These are phyloP conservation scores for Pseudoneurospora amorphoporcata DNA, from an alignment of 495 filamentous ascomycete species.

Conservation along the genomic window DNA sequence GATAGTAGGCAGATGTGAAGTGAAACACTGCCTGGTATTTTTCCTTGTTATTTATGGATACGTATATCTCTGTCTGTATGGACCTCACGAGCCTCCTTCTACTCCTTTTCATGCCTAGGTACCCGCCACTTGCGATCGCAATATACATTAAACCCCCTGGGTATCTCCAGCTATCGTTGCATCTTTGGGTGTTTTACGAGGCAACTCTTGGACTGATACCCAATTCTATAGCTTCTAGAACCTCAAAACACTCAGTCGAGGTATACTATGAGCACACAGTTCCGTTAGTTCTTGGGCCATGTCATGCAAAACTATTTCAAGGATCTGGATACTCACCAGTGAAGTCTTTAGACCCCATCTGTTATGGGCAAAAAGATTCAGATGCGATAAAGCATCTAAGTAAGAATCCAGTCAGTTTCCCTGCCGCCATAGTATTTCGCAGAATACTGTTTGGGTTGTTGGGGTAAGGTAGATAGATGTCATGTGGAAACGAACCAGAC, in stretches of 20 bases:
- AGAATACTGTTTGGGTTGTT: neutral
- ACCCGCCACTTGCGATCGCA: no score
- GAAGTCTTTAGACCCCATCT: neutral
- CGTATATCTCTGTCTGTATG: no score
- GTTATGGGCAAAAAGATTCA: neutral
- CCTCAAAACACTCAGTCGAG: neutral
- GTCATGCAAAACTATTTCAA: neutral
- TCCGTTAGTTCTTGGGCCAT: neutral
- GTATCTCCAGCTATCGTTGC: neutral
- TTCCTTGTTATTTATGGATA: no score
- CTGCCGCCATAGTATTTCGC: neutral
- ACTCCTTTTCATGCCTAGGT: no score
- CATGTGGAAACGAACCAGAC: constrained; percentile 32
- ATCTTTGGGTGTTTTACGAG: neutral
- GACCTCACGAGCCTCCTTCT: no score
- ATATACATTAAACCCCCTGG: neutral
- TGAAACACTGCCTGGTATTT: no score
- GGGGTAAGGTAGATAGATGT: neutral
- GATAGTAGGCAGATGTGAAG: no score
- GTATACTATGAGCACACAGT: neutral
- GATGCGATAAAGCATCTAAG: neutral
- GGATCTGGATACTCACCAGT: neutral
- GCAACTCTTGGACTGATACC: no score
- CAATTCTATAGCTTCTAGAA: neutral
- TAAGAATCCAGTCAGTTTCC: neutral